These are phyloP conservation scores for Trapa incisa DNA, from an alignment of 345 rosid species.

Conservation along the genomic window DNA sequence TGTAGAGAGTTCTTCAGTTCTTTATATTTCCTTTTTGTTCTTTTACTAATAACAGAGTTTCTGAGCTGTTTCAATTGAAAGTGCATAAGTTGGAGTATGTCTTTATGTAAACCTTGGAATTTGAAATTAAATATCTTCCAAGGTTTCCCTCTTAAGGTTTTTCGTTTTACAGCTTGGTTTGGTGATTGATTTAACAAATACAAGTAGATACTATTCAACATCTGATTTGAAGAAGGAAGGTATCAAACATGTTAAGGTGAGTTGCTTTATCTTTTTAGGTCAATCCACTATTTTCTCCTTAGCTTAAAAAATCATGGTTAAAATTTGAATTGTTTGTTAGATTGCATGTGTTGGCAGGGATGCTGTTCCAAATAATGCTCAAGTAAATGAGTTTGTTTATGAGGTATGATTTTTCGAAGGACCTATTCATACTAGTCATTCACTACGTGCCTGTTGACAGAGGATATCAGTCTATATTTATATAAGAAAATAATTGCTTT, in stretches of 20 bases:
- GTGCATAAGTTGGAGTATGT: background rate
- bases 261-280: background rate
- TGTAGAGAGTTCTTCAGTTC: background rate
- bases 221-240: conserved; percentile 70
- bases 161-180: conserved; percentile 63
- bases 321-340: conserved; percentile 27
- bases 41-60: background rate
- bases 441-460: background rate
- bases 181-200: conserved; percentile 97
- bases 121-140: background rate
- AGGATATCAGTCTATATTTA: background rate
- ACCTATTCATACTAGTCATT: background rate
- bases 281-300: background rate
- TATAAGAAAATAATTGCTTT: background rate
- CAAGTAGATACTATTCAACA: conserved; percentile 68
- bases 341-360: conserved; percentile 90
- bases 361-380: conserved; percentile 74
- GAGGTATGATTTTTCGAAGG: conserved; percentile 41
- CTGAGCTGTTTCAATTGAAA: background rate
- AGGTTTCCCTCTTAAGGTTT: background rate
- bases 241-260: conserved; percentile 87
- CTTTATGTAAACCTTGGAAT: no score
- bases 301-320: conserved; percentile 1
- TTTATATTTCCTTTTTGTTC: background rate
- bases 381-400: conserved; percentile 72